Conservation (phyloP, 2,329 filamentous ascomycete species). For the Diaporthe sp. region DNA sequence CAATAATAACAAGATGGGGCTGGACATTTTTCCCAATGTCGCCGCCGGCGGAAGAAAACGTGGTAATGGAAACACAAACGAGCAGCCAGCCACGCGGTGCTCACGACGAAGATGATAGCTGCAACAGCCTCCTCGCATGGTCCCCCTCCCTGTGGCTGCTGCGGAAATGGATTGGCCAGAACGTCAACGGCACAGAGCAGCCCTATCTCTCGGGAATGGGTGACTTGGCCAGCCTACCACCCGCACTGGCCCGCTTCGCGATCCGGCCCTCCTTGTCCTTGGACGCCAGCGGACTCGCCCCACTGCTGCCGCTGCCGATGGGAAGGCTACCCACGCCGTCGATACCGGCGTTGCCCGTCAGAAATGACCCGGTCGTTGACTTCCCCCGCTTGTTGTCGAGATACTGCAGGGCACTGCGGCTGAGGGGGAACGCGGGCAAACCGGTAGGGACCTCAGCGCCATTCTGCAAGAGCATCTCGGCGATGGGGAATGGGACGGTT, state of each 20-base stretch:
- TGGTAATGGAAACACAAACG: neutral
- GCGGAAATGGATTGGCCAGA: slow-evolving; percentile 40
- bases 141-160: slow-evolving; percentile 28
- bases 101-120: slow-evolving; percentile 39
- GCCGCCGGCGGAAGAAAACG: slow-evolving; percentile 15
- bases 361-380: slow-evolving; percentile 51
- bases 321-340: slow-evolving; percentile 77
- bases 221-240: slow-evolving; percentile 77
- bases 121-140: slow-evolving; percentile 40
- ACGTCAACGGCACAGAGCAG: slow-evolving; percentile 45
- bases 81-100: neutral
- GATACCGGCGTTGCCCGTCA: slow-evolving; percentile 40
- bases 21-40: neutral
- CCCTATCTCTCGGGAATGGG: slow-evolving; percentile 74
- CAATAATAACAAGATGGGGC: neutral
- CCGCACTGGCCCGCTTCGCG: slow-evolving; percentile 85
- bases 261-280: slow-evolving; percentile 77
- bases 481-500: slow-evolving; percentile 83
- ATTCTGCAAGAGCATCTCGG: slow-evolving; percentile 93
- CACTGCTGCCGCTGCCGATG: slow-evolving; percentile 54
- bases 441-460: slow-evolving; percentile 86
- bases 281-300: slow-evolving; percentile 41
- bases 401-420: slow-evolving; percentile 84
- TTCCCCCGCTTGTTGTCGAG: slow-evolving; percentile 81
- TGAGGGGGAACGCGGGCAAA: slow-evolving; percentile 86